These are phyloP conservation scores for Teunomyces aglyptinius DNA, from an alignment of 805 yeast genomes.

Conservation along the genomic window DNA sequence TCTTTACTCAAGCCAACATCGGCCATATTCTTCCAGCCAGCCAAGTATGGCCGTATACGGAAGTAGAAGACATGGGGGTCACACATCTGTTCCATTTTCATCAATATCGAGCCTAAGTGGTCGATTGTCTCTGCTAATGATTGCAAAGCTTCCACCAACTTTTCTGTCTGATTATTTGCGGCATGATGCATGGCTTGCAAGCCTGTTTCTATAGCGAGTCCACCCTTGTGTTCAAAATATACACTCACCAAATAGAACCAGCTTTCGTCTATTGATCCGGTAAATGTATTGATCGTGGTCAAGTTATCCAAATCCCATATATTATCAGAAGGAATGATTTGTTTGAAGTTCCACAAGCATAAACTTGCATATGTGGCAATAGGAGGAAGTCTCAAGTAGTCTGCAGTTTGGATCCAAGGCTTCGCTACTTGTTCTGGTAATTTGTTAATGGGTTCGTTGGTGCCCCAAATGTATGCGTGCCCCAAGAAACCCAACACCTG, in stretches of 20 bases:
- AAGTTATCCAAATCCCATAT: constrained; percentile 62
- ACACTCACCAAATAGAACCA: constrained; percentile 93
- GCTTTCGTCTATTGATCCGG: constrained; percentile 87
- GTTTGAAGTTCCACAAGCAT: constrained; percentile 83
- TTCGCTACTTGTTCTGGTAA: constrained; percentile 67
- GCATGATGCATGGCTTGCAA: constrained; percentile 62
- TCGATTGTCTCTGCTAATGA: constrained; percentile 73
- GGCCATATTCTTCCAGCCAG: constrained; percentile 93
- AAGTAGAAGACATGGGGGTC: constrained; percentile 90
- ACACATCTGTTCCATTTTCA: constrained; percentile 89
- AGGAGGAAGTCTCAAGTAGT: constrained; percentile 73
- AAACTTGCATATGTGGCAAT: constrained; percentile 84
- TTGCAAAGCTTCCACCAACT: constrained; percentile 51
- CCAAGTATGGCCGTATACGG: constrained; percentile 82
- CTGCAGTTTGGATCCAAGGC: constrained; percentile 64
- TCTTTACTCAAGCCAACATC: constrained; percentile 68
- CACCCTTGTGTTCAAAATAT: constrained; percentile 81
- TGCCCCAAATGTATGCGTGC: constrained; percentile 91
- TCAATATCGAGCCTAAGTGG: constrained; percentile 64
- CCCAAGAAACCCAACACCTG: constrained; percentile 74
- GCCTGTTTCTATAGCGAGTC: constrained; percentile 65
- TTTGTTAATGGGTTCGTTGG: constrained; percentile 54
- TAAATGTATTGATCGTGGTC: constrained; percentile 78
- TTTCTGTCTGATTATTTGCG: constrained; percentile 41
- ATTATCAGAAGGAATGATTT: constrained; percentile 47